A percentile compares a stretch with the other conserved stretches of the same genome.
phyloP scores from a whole-genome alignment of 352 stramenopile species.

The Phytopythium litorale region DNA sequence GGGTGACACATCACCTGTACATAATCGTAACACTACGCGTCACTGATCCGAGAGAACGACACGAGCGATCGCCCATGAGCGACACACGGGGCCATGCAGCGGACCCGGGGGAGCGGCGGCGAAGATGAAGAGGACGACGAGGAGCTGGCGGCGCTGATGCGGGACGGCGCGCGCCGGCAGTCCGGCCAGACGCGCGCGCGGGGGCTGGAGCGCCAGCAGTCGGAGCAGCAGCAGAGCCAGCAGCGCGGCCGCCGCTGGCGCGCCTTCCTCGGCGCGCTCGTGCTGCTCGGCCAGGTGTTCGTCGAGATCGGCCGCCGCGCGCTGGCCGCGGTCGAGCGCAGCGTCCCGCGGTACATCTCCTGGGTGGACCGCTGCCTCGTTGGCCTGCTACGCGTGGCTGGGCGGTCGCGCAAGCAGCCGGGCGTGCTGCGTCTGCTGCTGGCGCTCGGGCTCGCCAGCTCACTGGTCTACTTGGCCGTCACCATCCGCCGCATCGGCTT shows the following conservation, averaged over 20 bases:
- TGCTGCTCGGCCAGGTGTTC: conserved; percentile 45
- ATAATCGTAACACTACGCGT: not conserved
- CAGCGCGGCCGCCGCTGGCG: conserved; percentile 29
- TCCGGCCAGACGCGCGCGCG: conserved; percentile 11
- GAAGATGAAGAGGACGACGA: conserved; percentile 38
- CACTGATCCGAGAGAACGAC: not conserved
- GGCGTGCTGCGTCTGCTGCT: conserved; percentile 36
- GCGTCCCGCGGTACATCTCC: conserved; percentile 39
- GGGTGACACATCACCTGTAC: not conserved
- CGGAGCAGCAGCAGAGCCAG: not conserved
- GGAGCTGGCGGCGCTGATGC: conserved; percentile 38
- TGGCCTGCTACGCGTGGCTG: conserved; percentile 35
- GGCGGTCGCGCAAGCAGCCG: conserved; percentile 31
- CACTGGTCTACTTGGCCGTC: conserved; percentile 43
- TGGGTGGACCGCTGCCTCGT: conserved; percentile 49
- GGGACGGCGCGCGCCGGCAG: conserved; percentile 27
- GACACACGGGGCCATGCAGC: not conserved
- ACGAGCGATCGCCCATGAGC: too few species aligned
- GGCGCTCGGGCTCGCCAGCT: conserved; percentile 28
- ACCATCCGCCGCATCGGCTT: conserved; percentile 36
- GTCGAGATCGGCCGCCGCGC: conserved; percentile 39
- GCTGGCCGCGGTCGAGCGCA: conserved; percentile 43
- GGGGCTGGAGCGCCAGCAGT: not conserved
- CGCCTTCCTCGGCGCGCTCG: conserved; percentile 32
- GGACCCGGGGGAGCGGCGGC: conserved; percentile 11